Percentiles rank a stretch among this genome's conserved stretches.
phyloP scores from a whole-genome alignment of 768 basidiomycete genomes.

The Pleurotus ostreatus region DNA sequence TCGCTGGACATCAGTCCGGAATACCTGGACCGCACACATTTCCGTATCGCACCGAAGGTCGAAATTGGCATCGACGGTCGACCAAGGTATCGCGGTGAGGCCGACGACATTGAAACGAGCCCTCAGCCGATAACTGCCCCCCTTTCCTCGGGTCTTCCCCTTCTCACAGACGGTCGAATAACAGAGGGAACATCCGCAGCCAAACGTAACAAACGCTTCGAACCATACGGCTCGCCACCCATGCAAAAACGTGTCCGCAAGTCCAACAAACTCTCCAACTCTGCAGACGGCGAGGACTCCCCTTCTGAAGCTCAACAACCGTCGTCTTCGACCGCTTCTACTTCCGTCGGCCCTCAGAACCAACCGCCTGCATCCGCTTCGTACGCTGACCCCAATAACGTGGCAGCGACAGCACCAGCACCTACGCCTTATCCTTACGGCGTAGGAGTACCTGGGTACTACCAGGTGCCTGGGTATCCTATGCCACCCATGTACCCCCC shows the following conservation, averaged over 20 bases:
- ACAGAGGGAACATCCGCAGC: constrained; percentile 26
- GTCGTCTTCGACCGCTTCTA: constrained; percentile 16
- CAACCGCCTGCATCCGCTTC: constrained; percentile 9
- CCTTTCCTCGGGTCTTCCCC: constrained; percentile 41
- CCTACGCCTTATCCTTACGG: constrained; percentile 28
- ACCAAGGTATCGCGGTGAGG: constrained; percentile 78
- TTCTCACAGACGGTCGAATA: constrained; percentile 43
- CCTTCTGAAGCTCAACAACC: constrained; percentile 11
- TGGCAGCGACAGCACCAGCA: constrained; percentile 16
- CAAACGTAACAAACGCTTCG: constrained; percentile 39
- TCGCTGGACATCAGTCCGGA: constrained; percentile 83
- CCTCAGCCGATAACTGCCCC: constrained; percentile 36
- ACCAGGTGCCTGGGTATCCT: constrained; percentile 17
- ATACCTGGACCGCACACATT: constrained; percentile 88
- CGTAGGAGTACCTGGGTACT: constrained; percentile 25
- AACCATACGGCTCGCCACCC: constrained; percentile 32
- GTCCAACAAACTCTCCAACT: constrained; percentile 20
- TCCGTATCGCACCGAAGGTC: constrained; percentile 86
- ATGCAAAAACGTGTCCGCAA: constrained; percentile 34
- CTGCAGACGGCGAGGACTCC: constrained; percentile 4
- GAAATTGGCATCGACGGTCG: constrained; percentile 82
- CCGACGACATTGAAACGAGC: constrained; percentile 61
- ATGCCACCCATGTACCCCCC: constrained; percentile 10
- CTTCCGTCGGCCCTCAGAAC: background rate
- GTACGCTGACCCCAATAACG: constrained; percentile 24